Base-by-base conservation (phyloP, 768 basidiomycete genomes). In the Lactarius psammicola region DNA sequence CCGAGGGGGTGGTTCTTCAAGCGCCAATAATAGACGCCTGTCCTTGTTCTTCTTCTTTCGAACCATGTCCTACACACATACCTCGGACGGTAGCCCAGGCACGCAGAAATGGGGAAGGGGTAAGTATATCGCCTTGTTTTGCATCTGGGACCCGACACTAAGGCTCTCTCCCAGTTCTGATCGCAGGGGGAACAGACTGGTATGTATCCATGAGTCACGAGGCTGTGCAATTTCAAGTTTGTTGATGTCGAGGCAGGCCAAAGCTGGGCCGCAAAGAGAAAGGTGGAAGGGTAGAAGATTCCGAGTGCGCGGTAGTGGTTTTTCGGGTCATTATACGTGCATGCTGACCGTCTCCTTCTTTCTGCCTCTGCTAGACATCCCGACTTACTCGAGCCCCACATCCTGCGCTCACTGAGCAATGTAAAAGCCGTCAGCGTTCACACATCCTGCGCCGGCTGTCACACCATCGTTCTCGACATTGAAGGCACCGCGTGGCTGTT, bases 121-220 rank as follows among this genome's bases (percentile, higher is more conserved):
- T 59, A 63, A 56, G 66, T 59, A 26, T n/a, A 67, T 63, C 46
- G 17, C 56, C 61, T 44, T 57, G 51, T 66, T 56, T 59, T 56
- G 62, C 53, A 59, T 54, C 4, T 28, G 3, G 49, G 62, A 63
- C 62, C 66, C 66, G 66, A 38, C 62, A 55, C 66, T 59, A 51
- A 67, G 66, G 66, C 66, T 63, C 66, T 63, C 33, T 20, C 20
- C 61, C 67, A 95, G 93, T 93, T 46, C 76, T 93, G 69, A 87
- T 95, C 70, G 90, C 88, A 72, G 93, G 93, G 60, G 93, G 93
- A 59, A 92, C 89, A 28, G 89, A 92, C 77, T 94, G 93, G 92
- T 94, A 74, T 74, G 86, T 80, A 69, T 69, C 60, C 46, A 30
- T 61, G 53, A 26, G 68, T 69, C 65, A 63, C 62, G 58, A 64